Evolutionary conservation across 306 rosid species (phyloP), one percentile per base, ranked within the genome.

Genomic region (Astragalus membranaceus): DNA sequence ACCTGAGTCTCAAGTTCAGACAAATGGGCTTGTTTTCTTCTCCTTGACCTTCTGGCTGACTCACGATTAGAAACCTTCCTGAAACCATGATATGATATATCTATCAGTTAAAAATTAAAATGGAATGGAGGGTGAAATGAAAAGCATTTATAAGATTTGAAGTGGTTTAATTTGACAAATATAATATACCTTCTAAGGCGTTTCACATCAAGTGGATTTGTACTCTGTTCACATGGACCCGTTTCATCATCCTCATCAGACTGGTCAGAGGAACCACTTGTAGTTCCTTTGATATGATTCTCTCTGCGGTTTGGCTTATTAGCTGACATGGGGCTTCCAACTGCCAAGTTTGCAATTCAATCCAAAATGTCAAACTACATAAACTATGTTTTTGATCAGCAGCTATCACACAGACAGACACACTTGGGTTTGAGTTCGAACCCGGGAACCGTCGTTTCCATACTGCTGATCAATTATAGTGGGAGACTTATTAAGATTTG

Each of bases 1-100:
- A 94, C 99, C 96, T 91, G 96, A 11, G 20, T 9, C 83, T 85
- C 97, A 16, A 95, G 96, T 11, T 86, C 95, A 12, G 67, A 32
- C 75, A 91, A 69, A 17, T 91, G 88, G 0, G 86, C 91, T 67
- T 91, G 99, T 72, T 85, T 95, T 79, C 96, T 82, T 85, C 72
- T 73, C 77, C 99, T 87, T 5, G 99, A 95, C 57, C 96, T 87
- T 81, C 86, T 80, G 11, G 99, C 99, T 26, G 96, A 95, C 32
- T 87, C 86, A 55, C 96, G 80, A 33, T 95, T 95, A 0, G 96
- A 95, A 65, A 20, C 60, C 95, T 65, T 95, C 80, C 99, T 94
- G 84, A 55, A 76, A 70, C 29, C 49, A 65, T 41, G 44, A 26
- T 26, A 20, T 20, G 23, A 20, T 5, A 15, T 7, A n/a, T 14